Base-by-base conservation (phyloP, 306 rosid species). In the Prunus kanzakura region DNA sequence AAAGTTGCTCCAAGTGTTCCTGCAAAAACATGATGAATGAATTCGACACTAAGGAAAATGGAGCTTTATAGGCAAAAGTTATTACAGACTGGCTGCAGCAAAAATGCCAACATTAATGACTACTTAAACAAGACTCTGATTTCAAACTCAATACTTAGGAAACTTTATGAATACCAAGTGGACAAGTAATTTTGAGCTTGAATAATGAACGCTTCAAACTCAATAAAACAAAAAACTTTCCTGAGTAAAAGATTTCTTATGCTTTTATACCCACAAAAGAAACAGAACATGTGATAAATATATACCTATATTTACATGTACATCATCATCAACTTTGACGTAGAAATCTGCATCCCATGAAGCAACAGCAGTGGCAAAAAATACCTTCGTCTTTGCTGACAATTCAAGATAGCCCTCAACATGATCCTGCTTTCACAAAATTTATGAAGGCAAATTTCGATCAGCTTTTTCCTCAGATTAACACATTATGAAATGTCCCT, bases 331-430 rank as follows among this genome's bases (percentile, higher is more conserved):
- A 61, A 87, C 91, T 76, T 87, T 87, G 73, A 87, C 83, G 11
- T 84, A 87, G 75, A 87, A 87, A 71, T 87, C 88, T 18, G 91
- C 88, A 64, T 87, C 91, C 91, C 91, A 87, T 20, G 76, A 72
- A 38, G 84, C 64, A 71, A 87, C 85, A 58, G 87, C 89, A 19
- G 89, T 78, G 19, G 89, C 89, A 72, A 87, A 87, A 81, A 71
- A 87, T 57, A 46, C 77, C 79, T 82, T 85, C 1, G 91, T 87
- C 82, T 87, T 87, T 73, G 87, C 91, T 73, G 91, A 87, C 63
- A 87, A 81, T 69, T 87, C 91, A 7, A 85, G 91, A 78, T 87
- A 87, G 50, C 91, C 91, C 71, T 87, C 91, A 41, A 87, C 87
- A 60, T 87, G 91, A 35, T 85, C 91, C 91, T 87, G 80, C 67